phyloP scores from a whole-genome alignment of 768 basidiomycete species.

The Lyophyllum shimeji region DNA sequence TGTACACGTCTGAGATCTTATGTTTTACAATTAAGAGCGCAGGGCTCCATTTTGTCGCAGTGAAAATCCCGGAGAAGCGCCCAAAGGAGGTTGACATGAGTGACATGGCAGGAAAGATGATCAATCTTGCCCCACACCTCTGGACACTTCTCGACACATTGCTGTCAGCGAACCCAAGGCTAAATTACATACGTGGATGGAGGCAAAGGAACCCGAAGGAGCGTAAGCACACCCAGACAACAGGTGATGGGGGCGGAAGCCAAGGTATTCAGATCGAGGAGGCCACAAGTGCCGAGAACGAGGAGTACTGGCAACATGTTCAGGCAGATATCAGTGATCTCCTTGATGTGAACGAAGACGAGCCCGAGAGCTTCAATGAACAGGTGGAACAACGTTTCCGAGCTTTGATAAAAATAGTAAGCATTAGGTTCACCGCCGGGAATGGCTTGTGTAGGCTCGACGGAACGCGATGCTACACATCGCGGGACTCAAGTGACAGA shows the following conservation, averaged over 20 bases:
- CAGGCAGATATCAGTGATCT: neutral
- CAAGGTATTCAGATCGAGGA: neutral
- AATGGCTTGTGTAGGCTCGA: neutral
- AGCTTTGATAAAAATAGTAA: neutral
- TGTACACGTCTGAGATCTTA: neutral
- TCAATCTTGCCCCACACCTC: neutral
- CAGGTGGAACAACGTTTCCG: neutral
- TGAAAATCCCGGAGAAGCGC: neutral
- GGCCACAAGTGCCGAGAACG: neutral
- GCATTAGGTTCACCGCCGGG: neutral
- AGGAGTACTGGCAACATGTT: neutral
- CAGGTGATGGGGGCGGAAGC: neutral
- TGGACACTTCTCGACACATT: constrained; percentile 1
- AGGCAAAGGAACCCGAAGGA: neutral
- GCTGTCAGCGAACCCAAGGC: neutral
- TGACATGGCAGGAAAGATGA: neutral
- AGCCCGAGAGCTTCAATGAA: neutral
- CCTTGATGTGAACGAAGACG: neutral
- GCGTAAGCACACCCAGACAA: neutral
- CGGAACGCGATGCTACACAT: neutral
- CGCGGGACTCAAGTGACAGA: neutral
- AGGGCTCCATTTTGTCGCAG: constrained; percentile 1
- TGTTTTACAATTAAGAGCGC: neutral
- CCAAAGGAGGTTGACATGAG: neutral
- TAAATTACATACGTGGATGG: neutral